These are phyloP conservation scores for Ogataea allantospora DNA, from an alignment of 805 yeast genomes.

Conservation along the genomic window DNA sequence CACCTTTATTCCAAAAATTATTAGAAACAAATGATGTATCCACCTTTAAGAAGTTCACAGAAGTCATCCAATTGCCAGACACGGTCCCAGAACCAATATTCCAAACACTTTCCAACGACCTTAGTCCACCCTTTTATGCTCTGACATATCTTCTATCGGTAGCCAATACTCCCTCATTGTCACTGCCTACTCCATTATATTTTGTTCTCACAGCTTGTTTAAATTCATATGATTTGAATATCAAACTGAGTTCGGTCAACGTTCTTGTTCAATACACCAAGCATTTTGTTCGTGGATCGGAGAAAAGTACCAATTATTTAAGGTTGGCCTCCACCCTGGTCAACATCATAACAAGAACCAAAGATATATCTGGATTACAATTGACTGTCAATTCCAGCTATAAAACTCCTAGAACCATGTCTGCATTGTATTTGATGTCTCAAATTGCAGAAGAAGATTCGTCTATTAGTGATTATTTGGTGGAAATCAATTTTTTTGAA, in stretches of 20 bases:
- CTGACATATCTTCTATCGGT: constrained; percentile 23
- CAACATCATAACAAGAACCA: constrained; percentile 23
- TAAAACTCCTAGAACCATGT: constrained; percentile 28
- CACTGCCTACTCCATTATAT: constrained; percentile 29
- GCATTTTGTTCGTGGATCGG: constrained; percentile 12
- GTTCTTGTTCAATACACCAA: constrained; percentile 29
- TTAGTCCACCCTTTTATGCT: constrained; percentile 29
- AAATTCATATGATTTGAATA: constrained; percentile 22
- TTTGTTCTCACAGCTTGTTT: constrained; percentile 28
- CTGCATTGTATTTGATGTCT: constrained; percentile 36
- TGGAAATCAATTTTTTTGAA: constrained; percentile 34
- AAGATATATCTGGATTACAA: constrained; percentile 16
- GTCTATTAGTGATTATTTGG: constrained; percentile 33
- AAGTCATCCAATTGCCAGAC: constrained; percentile 17
- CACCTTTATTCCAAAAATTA: constrained; percentile 24
- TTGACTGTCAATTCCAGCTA: constrained; percentile 22
- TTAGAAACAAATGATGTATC: constrained; percentile 19
- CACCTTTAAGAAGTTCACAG: constrained; percentile 19
- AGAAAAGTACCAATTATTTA: constrained; percentile 19
- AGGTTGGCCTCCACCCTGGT: constrained; percentile 28
- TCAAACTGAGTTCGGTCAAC: constrained; percentile 29
- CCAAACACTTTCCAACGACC: constrained; percentile 16
- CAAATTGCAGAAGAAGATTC: constrained; percentile 35
- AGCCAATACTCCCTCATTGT: constrained; percentile 1
- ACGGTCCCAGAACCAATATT: constrained; percentile 22